Evolutionary conservation across 2,329 filamentous ascomycete genomes (phyloP).

Genomic region (Endothia cerciana): DNA sequence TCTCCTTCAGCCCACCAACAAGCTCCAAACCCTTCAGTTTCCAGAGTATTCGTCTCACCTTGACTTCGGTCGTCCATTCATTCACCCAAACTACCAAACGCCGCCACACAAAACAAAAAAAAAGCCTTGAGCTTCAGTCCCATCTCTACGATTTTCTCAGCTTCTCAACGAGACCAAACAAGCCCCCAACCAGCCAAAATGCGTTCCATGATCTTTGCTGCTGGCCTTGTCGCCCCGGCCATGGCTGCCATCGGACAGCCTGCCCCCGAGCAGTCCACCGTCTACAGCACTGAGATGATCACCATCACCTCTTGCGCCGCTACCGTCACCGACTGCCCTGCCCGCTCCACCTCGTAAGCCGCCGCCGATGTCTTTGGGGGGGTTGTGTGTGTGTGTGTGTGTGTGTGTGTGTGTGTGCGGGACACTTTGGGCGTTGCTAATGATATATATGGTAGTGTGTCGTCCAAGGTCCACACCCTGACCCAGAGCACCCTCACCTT

Average conservation of each 20-base stretch:
- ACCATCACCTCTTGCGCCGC: slow-evolving; percentile 65
- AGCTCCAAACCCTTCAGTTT: slow-evolving; percentile 34
- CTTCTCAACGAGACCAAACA: slow-evolving; percentile 31
- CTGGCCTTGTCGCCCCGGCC: slow-evolving; percentile 54
- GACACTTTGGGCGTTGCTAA: background rate
- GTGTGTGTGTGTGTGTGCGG: no score
- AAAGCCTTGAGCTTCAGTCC: slow-evolving; percentile 37
- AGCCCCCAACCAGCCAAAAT: slow-evolving; percentile 53
- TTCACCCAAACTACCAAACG: slow-evolving; percentile 34
- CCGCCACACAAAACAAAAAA: no score
- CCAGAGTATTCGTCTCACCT: slow-evolving; percentile 36
- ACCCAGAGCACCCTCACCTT: slow-evolving; percentile 38
- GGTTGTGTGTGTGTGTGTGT: no score
- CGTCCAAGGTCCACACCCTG: slow-evolving; percentile 63
- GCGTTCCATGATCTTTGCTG: slow-evolving; percentile 58
- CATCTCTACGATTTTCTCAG: slow-evolving; percentile 33
- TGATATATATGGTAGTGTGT: slow-evolving; percentile 41
- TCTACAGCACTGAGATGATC: slow-evolving; percentile 62
- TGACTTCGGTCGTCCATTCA: slow-evolving; percentile 50
- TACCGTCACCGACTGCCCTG: slow-evolving; percentile 56
- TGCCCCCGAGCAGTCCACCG: slow-evolving; percentile 43
- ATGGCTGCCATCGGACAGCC: slow-evolving; percentile 38
- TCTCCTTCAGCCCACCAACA: slow-evolving; percentile 41
- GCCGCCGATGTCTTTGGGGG: slow-evolving; percentile 32
- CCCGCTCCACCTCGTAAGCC: slow-evolving; percentile 37